Conservation (phyloP, 257 asterid species). For the Rhazya stricta region DNA sequence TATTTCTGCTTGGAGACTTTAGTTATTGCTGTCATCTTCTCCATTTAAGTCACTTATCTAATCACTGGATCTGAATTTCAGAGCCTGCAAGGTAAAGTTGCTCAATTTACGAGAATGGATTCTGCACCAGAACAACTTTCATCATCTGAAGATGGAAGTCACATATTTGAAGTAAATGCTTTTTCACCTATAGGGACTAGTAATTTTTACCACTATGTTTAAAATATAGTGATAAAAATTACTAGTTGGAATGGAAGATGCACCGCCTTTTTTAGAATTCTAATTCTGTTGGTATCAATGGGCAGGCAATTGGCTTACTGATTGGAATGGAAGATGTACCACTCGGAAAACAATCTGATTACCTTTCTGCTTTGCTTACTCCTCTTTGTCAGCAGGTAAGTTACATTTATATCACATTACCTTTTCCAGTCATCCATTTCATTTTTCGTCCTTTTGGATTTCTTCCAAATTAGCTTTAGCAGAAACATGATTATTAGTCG, state of each 20-base stretch:
- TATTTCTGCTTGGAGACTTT: constrained; percentile 1
- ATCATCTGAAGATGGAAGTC: constrained; percentile 86
- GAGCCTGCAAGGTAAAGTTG: constrained; percentile 78
- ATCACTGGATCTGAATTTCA: constrained; percentile 28
- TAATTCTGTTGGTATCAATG: constrained; percentile 4
- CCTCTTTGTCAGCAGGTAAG: constrained; percentile 96
- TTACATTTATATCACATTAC: constrained; percentile 10
- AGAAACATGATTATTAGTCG: neutral
- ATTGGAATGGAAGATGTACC: constrained; percentile 98
- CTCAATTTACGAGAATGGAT: constrained; percentile 61
- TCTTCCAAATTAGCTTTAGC: neutral
- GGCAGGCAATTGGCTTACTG: constrained; percentile 87
- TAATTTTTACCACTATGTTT: constrained; percentile 14
- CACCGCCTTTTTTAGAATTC: constrained; percentile 1
- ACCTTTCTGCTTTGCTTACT: constrained; percentile 75
- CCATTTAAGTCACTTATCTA: neutral
- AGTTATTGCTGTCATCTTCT: constrained; percentile 7
- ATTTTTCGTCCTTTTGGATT: neutral
- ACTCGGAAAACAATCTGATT: constrained; percentile 72
- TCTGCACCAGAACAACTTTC: constrained; percentile 43
- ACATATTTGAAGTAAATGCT: constrained; percentile 75
- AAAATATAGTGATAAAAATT: too few relatives aligned
- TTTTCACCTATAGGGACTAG: constrained; percentile 5
- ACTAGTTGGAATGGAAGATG: too few relatives aligned
- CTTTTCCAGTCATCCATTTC: neutral